Evolutionary conservation across 164 flowering plant genomes (phyloP).

Genomic region (Buxus sempervirens): DNA sequence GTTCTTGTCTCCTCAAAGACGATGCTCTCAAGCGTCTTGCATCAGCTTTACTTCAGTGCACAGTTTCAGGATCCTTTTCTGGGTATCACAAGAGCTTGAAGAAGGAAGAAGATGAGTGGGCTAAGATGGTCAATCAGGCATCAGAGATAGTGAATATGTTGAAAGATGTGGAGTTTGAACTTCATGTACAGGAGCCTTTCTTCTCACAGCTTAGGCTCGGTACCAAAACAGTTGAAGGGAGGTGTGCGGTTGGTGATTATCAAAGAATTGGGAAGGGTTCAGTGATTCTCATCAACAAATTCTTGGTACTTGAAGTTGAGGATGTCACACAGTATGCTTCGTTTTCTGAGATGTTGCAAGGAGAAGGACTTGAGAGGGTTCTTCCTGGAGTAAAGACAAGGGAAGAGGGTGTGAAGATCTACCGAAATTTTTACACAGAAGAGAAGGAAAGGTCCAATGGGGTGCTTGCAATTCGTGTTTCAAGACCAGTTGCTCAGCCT

Average conservation of each 20-base stretch:
- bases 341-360: conserved; percentile 67
- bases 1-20: conserved; percentile 45
- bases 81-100: conserved; percentile 30
- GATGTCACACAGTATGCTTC: conserved; percentile 56
- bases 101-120: conserved; percentile 41
- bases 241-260: conserved; percentile 69
- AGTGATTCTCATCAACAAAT: conserved; percentile 63
- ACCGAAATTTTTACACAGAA: conserved; percentile 65
- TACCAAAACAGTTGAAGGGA: conserved; percentile 78
- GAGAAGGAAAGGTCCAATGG: conserved; percentile 69
- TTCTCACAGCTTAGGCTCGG: conserved; percentile 54
- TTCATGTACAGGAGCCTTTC: conserved; percentile 87
- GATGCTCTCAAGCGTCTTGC: conserved; percentile 53
- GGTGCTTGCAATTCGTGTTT: conserved; percentile 69
- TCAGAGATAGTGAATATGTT: conserved; percentile 42
- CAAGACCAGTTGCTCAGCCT: conserved; percentile 51
- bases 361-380: conserved; percentile 53
- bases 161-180: conserved; percentile 44
- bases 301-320: conserved; percentile 67
- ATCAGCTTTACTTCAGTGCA: conserved; percentile 37
- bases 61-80: conserved; percentile 35
- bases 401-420: conserved; percentile 76
- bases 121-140: conserved; percentile 48
- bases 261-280: conserved; percentile 57
- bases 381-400: conserved; percentile 71